These are phyloP conservation scores for Cryphonectria nitschkei DNA, from an alignment of 2,329 filamentous ascomycete species.

Conservation along the genomic window DNA sequence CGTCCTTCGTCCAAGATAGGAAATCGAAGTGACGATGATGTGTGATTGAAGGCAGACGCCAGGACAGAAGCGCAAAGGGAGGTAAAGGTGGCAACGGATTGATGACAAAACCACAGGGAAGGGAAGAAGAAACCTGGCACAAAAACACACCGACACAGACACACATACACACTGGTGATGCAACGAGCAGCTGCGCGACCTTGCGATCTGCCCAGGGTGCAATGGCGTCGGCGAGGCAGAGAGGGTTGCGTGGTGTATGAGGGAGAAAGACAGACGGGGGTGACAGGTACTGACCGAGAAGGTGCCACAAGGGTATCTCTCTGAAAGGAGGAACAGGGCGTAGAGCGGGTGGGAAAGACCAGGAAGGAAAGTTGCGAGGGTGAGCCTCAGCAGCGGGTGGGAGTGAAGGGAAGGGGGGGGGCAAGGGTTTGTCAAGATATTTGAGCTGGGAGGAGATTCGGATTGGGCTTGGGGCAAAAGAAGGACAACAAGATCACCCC, in stretches of 20 bases:
- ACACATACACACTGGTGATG: constrained; percentile 4
- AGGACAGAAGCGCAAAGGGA: neutral
- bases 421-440: constrained; percentile 30
- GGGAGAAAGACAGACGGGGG: neutral
- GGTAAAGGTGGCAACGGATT: neutral
- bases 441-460: constrained; percentile 28
- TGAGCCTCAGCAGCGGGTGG: constrained; percentile 22
- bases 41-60: neutral
- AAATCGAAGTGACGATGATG: constrained; percentile 23
- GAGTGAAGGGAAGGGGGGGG: constrained; percentile 24
- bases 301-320: constrained; percentile 12
- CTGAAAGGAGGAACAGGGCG: constrained; percentile 12
- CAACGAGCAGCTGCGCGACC: neutral
- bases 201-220: neutral
- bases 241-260: neutral
- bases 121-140: neutral
- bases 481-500: constrained; percentile 28
- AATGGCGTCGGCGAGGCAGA: neutral
- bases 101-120: neutral
- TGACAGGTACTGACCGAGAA: constrained; percentile 27
- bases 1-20: constrained; percentile 23
- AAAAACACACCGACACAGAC: neutral
- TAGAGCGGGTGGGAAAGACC: neutral
- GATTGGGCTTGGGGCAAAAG: constrained; percentile 19
- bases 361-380: constrained; percentile 27